These are phyloP conservation scores for Kwoniella dejecticola DNA, from an alignment of 768 basidiomycete genomes.

Conservation along the genomic window DNA sequence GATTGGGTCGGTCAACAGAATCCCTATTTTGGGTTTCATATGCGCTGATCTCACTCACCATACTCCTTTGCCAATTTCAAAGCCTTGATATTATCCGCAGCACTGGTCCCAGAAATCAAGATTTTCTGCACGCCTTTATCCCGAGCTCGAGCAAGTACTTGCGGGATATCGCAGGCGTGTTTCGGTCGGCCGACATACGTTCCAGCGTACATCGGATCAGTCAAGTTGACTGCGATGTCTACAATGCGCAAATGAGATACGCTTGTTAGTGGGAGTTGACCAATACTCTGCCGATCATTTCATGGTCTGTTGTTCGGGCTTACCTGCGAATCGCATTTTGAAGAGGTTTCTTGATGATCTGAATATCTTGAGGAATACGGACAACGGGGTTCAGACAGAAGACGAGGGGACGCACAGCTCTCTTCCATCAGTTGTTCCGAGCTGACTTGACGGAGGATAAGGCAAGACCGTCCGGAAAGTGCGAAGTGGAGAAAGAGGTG, in stretches of 20 bases:
- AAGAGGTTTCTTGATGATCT: neutral
- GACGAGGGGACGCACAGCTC: no score
- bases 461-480: neutral
- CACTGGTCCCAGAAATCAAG: constrained; percentile 75
- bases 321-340: constrained; percentile 24
- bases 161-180: constrained; percentile 67
- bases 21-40: neutral
- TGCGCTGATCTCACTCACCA: constrained; percentile 56
- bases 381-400: neutral
- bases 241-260: neutral
- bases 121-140: constrained; percentile 68
- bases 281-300: no score
- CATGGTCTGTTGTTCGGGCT: no score
- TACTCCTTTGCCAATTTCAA: constrained; percentile 65
- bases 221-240: constrained; percentile 59
- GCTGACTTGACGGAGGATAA: no score
- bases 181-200: constrained; percentile 55
- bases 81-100: constrained; percentile 66
- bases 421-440: no score
- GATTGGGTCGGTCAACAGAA: neutral
- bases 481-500: no score
- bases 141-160: constrained; percentile 63
- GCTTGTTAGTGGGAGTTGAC: no score
- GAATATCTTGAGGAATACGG: constrained; percentile 1
- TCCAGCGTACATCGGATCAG: constrained; percentile 58